Base-by-base conservation (phyloP, 441 rosid genomes). In the Arabidopsis hybrid region DNA sequence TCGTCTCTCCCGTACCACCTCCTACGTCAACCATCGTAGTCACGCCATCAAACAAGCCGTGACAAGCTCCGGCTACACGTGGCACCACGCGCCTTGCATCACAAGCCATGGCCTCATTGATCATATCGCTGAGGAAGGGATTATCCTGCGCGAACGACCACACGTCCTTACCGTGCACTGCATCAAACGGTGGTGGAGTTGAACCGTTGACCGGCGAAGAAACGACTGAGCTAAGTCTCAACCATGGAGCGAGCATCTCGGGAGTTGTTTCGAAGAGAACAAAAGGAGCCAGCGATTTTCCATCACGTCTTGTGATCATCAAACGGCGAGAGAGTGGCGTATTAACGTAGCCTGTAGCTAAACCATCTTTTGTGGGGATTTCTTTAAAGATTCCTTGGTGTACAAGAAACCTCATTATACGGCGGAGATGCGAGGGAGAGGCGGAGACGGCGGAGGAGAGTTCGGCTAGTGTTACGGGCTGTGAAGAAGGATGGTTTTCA, bases 51-150 rank as follows among this genome's bases (percentile, higher is more conserved):
- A 91, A 86, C 80, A 85, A 80, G 49, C 85, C 82, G 0, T 82
- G 82, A 77, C 89, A 88, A 8, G 77, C 78, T 11, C 79, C 40
- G 0, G 78, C 64, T 1, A 88, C 40, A 5, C 76, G 85, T 1
- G 74, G 76, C 31, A 88, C 84, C 11, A 71, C 56, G 9, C 59
- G 45, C 57, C 89, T 89, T 4, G 96, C 74, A 10, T 67, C 65
- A 62, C 88, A 83, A 6, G 91, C 94, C 98, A 91, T 87, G 0
- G 89, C 93, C 29, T 86, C 91, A 5, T 85, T 76, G 3, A 93
- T 1, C 43, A 88, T 60, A 69, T 73, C 79, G 63, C 82, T 79
- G 39, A 79, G 78, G 5, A 39, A 75, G 0, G 81, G 83, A 53
- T 91, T 74, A 21, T 12, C 83, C 13, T 73, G 84, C 1, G 83